Percentiles rank a stretch among this genome's conserved stretches.
Evolutionary conservation across 2,329 filamentous ascomycete genomes (phyloP).

Genomic region (Aureobasidium subglaciale): DNA sequence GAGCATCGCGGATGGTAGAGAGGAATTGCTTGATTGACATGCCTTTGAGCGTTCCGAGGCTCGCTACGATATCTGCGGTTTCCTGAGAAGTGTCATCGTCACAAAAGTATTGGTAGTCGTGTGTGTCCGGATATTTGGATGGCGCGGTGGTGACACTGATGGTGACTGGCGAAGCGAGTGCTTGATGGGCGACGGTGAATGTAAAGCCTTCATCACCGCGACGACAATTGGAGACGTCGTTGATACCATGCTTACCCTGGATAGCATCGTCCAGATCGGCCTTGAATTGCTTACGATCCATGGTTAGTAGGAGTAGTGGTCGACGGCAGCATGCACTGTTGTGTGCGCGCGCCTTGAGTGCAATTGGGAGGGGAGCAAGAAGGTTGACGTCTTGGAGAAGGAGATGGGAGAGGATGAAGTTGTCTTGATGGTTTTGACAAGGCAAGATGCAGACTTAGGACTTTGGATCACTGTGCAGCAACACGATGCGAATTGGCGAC

Average conservation of each 20-base stretch:
- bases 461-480: background rate
- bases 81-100: constrained; percentile 39
- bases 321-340: background rate
- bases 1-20: constrained; percentile 36
- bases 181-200: constrained; percentile 47
- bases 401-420: background rate
- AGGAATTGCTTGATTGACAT: constrained; percentile 45
- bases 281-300: constrained; percentile 62
- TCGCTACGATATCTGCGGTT: constrained; percentile 39
- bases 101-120: constrained; percentile 52
- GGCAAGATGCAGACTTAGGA: background rate
- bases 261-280: constrained; percentile 45
- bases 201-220: constrained; percentile 63
- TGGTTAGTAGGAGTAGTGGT: constrained; percentile 27
- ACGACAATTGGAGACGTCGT: constrained; percentile 48
- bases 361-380: constrained; percentile 5
- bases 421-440: background rate
- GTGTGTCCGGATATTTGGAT: constrained; percentile 51
- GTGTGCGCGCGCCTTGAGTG: background rate
- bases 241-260: constrained; percentile 23
- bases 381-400: background rate
- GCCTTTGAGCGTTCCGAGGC: constrained; percentile 37
- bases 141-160: constrained; percentile 39
- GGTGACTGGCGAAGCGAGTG: constrained; percentile 1
- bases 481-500: background rate